Conservation (phyloP, 106 monocot species). For the Ottelia alismoides region DNA sequence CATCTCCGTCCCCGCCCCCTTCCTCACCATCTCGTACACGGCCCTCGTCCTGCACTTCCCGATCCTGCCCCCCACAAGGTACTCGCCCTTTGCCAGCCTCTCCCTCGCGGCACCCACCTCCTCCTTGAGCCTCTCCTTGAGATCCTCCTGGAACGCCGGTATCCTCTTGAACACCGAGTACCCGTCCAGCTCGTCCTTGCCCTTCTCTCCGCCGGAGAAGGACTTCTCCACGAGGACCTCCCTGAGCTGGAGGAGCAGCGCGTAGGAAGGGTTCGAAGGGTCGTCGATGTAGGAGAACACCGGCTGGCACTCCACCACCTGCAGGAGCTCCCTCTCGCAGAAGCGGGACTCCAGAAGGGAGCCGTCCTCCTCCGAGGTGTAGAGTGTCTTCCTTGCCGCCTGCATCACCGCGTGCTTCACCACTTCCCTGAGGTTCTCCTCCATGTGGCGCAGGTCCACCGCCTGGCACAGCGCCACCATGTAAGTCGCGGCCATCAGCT, state of each 20-base stretch:
- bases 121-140: slow-evolving; percentile 3
- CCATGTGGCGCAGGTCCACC: slow-evolving; percentile 10
- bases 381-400: slow-evolving; percentile 11
- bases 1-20: slow-evolving; percentile 9
- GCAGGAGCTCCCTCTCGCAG: slow-evolving; percentile 14
- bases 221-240: slow-evolving; percentile 15
- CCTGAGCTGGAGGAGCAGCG: slow-evolving; percentile 12
- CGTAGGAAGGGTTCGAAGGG: slow-evolving; percentile 13
- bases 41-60: slow-evolving; percentile 7
- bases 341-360: slow-evolving; percentile 7
- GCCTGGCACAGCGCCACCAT: slow-evolving; percentile 19
- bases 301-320: slow-evolving; percentile 15
- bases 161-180: slow-evolving; percentile 12
- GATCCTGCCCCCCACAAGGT: slow-evolving; percentile 1
- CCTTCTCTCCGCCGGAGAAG: too few relatives aligned
- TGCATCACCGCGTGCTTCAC: slow-evolving; percentile 5
- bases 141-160: slow-evolving; percentile 10
- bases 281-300: slow-evolving; percentile 22
- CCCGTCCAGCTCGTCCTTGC: not conserved
- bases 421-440: slow-evolving; percentile 12
- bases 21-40: slow-evolving; percentile 8
- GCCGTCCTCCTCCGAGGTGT: slow-evolving; percentile 8
- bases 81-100: slow-evolving; percentile 13
- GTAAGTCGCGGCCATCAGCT: slow-evolving; percentile 40
- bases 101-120: slow-evolving; percentile 6